Evolutionary conservation across 1,139 yeast genomes (phyloP), one percentile per base, ranked within the genome.

Genomic region (Diutina mesorugosa): DNA sequence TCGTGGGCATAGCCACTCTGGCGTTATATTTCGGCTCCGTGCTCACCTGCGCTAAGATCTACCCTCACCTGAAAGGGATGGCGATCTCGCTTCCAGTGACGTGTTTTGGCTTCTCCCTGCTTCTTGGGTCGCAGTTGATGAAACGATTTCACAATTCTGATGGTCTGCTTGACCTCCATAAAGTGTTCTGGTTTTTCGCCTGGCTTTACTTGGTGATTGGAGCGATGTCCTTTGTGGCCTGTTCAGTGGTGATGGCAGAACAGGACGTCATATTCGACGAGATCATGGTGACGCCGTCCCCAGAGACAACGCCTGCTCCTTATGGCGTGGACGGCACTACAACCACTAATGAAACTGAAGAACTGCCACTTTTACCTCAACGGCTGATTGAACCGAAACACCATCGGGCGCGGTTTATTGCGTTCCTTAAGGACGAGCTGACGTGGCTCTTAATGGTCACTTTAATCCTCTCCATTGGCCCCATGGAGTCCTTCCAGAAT

Each of bases 1-100:
- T 77, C 56, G 81, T 90, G 58, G 97, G 97, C 0, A 72, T 84
- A 59, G 95, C 95, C 10, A 88, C 97, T 0, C 85, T 95, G 5
- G 77, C 95, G 5, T 73, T 89, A 53, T 90, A 87, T 69, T 87
- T 90, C 65, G 79, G 89, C 59, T 81, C 90, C 54, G 72, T 90
- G 59, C 74, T 90, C 45, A 87, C 95, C 1, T 89, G 97, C 70
- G 95, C 97, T 2, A 84, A 85, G 62, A 79, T 90, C 30, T 87
- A 83, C 64, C 95, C 96, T 0, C 73, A 81, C 46, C 77, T 76
- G 55, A 87, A 88, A 59, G 87, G 96, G 2, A 71, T 91, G 59
- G 87, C 96, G 48, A 90, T 93, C 54, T 86, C 96, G 54, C 78
- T 88, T 47, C 98, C 98, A 0, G 91, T 93, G 4, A 82, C 95